phyloP scores from a whole-genome alignment of 805 yeast species.

The Saccharomycopsis guyanensis region DNA sequence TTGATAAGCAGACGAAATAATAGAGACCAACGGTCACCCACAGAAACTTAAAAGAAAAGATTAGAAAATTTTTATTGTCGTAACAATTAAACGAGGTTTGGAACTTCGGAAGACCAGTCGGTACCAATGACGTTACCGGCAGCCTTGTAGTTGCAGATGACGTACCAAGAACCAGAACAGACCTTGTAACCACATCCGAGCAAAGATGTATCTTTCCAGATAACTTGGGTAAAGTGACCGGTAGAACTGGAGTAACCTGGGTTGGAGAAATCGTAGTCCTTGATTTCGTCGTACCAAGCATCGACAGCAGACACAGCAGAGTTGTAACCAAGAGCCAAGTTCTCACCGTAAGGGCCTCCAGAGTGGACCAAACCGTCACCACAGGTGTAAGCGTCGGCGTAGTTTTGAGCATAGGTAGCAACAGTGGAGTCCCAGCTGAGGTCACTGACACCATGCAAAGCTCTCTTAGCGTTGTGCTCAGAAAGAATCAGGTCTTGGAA shows the following conservation, averaged over 20 bases:
- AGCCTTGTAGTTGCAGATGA: conserved; percentile 68
- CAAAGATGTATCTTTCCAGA: conserved; percentile 57
- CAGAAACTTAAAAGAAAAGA: too few relatives aligned
- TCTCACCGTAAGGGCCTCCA: conserved; percentile 65
- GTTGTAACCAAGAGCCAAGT: conserved; percentile 66
- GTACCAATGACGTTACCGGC: conserved; percentile 60
- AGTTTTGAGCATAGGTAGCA: conserved; percentile 47
- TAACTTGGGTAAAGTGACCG: conserved; percentile 78
- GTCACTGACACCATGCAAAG: conserved; percentile 40
- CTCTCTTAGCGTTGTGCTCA: conserved; percentile 55
- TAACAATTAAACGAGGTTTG: not conserved
- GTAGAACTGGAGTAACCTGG: conserved; percentile 41
- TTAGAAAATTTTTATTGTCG: too few relatives aligned
- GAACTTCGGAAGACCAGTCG: conserved; percentile 16
- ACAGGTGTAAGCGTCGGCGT: conserved; percentile 51
- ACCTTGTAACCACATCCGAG: conserved; percentile 68
- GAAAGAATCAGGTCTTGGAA: conserved; percentile 37
- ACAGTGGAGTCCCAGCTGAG: conserved; percentile 50
- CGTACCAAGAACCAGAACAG: conserved; percentile 44
- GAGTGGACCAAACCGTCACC: conserved; percentile 57
- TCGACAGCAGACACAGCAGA: conserved; percentile 45
- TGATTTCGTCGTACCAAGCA: conserved; percentile 72
- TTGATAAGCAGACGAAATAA: too few relatives aligned
- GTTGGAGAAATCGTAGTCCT: conserved; percentile 40
- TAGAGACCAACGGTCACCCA: too few relatives aligned